phyloP scores from a whole-genome alignment of 176 grass and related monocot species.

The Chrysopogon serrulatus region DNA sequence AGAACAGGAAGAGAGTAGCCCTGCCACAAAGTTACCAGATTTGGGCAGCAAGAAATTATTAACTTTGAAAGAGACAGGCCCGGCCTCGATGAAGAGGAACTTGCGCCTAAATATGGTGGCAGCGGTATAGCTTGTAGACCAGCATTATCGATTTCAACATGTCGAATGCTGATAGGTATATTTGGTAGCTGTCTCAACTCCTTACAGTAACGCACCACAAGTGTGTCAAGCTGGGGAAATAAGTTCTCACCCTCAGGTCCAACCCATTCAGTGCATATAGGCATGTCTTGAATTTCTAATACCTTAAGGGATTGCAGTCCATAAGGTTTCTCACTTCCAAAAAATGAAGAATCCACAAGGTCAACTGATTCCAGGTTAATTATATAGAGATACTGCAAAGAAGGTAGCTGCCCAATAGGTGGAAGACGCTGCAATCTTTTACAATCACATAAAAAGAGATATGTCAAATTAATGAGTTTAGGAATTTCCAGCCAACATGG shows the following conservation, averaged over 20 bases:
- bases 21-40: slow-evolving; percentile 15
- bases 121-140: slow-evolving; percentile 9
- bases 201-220: slow-evolving; percentile 24
- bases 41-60: background rate
- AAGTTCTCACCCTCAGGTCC: slow-evolving; percentile 10
- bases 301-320: slow-evolving; percentile 29
- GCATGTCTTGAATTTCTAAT: slow-evolving; percentile 31
- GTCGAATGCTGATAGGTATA: slow-evolving; percentile 13
- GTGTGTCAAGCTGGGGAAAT: slow-evolving; percentile 32
- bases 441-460: slow-evolving; percentile 27
- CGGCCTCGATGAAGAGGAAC: background rate
- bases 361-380: slow-evolving; percentile 5
- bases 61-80: background rate
- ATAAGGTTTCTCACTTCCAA: background rate
- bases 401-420: slow-evolving; percentile 38
- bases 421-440: slow-evolving; percentile 21
- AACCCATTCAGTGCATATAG: slow-evolving; percentile 30
- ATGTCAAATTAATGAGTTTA: slow-evolving; percentile 23
- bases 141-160: slow-evolving; percentile 25
- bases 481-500: slow-evolving; percentile 33
- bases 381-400: slow-evolving; percentile 38
- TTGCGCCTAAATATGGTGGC: slow-evolving; percentile 16
- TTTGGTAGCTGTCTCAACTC: slow-evolving; percentile 18
- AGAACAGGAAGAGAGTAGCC: slow-evolving; percentile 21
- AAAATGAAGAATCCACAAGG: slow-evolving; percentile 29